Percentiles rank a stretch among this genome's conserved stretches.
Evolutionary conservation across 345 rosid genomes (phyloP).

Genomic region (Citrus sp.): DNA sequence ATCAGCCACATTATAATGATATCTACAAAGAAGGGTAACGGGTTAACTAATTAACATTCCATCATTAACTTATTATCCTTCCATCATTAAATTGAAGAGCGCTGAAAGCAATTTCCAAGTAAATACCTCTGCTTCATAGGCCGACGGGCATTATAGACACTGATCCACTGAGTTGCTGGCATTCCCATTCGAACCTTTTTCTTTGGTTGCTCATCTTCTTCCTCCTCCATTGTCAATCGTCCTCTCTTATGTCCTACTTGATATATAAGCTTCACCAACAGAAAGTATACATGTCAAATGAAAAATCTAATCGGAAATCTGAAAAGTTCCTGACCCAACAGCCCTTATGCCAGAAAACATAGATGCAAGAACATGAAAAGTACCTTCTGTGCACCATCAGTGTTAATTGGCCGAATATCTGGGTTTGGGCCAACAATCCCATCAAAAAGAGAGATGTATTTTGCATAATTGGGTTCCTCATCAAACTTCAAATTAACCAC

Average conservation of each 20-base stretch:
- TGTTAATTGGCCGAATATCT: slow-evolving; percentile 90
- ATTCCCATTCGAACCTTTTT: slow-evolving; percentile 93
- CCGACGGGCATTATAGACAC: slow-evolving; percentile 89
- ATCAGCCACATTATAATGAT: slow-evolving; percentile 94
- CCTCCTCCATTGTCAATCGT: slow-evolving; percentile 77
- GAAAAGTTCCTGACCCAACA: not conserved
- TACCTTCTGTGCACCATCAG: slow-evolving; percentile 98
- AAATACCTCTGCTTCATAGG: slow-evolving; percentile 93
- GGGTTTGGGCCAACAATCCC: slow-evolving; percentile 92
- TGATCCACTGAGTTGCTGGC: slow-evolving; percentile 99
- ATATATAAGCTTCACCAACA: slow-evolving; percentile 66
- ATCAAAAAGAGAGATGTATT: slow-evolving; percentile 85
- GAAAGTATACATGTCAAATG: slow-evolving; percentile 19
- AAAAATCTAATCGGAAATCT: not conserved
- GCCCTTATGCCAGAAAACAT: not conserved
- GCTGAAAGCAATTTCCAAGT: slow-evolving; percentile 5
- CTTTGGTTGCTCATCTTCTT: slow-evolving; percentile 92
- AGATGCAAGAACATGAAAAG: slow-evolving; percentile 9
- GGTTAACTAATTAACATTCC: slow-evolving; percentile 8
- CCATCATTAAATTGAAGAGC: slow-evolving; percentile 8
- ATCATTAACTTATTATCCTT: slow-evolving; percentile 10
- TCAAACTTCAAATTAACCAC: slow-evolving; percentile 94
- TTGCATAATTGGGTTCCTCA: slow-evolving; percentile 96
- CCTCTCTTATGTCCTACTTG: slow-evolving; percentile 99
- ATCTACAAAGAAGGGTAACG: slow-evolving; percentile 42